Base-by-base conservation (phyloP, 2,329 filamentous ascomycete species). In the Hypoxylon sp. region DNA sequence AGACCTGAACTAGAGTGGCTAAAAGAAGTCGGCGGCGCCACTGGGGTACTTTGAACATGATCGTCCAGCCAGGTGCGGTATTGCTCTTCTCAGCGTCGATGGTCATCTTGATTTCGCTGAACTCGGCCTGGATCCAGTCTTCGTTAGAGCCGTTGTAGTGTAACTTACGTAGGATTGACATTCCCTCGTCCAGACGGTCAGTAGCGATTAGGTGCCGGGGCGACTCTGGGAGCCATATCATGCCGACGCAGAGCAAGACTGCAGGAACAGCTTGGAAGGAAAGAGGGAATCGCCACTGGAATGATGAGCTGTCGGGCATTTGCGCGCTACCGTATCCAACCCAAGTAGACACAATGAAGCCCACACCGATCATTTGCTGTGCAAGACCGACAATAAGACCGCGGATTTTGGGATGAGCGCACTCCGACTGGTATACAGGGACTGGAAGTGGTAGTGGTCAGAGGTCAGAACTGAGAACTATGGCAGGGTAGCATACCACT, bases 71-170 rank as follows among this genome's bases (percentile, higher is more conserved):
- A 19, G n/a, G 36, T 2, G 36, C 36, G 9, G 36, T 41, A 17
- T 41, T 41, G 4, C n/a, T 6, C n/a, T 41, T 41, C 36, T 41
- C 36, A n/a, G 36, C 36, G 7, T 41, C 36, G n/a, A 41, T 41
- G n/a, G 36, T 41, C n/a, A 41, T 41, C 36, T 41, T 41, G 36
- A 41, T 41, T n/a, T 41, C 36, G n/a, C n/a, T 41, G 36, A 41
- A 41, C n/a, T 41, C 36, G 36, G 36, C 36, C 5, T 41, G 36
- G 5, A 41, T 41, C 36, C 36, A 41, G 36, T 41, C 36, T 17
- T 41, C 36, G 2, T 41, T 41, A 17, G 36, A 41, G n/a, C 36
- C 36, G 14, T 41, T 3, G 2, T 41, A 41, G 6, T 41, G 36
- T 6, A 41, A 41, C 6, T 17, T 41, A 7, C n/a, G 36, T 41